These are phyloP conservation scores for Yamadazyma endophytica DNA, from an alignment of 805 yeast species.

Conservation along the genomic window DNA sequence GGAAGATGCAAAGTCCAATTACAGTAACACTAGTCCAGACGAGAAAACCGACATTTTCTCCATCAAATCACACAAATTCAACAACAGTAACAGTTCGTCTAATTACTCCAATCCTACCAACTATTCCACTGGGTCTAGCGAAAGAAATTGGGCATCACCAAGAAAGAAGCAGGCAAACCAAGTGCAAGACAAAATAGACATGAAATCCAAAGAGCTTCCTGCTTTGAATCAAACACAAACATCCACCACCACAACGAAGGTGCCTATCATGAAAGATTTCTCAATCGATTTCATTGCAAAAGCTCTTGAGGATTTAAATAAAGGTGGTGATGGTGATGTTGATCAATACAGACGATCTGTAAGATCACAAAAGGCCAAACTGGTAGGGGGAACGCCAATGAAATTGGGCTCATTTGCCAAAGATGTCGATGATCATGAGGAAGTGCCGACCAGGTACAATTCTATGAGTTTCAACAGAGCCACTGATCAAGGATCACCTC, in stretches of 20 bases:
- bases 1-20: slow-evolving; percentile 14
- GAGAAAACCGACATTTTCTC: slow-evolving; percentile 15
- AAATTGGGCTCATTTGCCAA: background rate
- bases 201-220: slow-evolving; percentile 28
- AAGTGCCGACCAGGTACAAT: slow-evolving; percentile 35
- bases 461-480: slow-evolving; percentile 16
- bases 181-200: slow-evolving; percentile 36
- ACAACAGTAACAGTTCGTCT: slow-evolving; percentile 13
- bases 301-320: slow-evolving; percentile 41
- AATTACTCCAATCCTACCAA: slow-evolving; percentile 38
- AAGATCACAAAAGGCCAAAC: slow-evolving; percentile 16
- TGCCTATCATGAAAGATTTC: slow-evolving; percentile 39
- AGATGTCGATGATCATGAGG: slow-evolving; percentile 26
- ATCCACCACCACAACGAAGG: slow-evolving; percentile 11
- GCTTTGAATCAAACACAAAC: slow-evolving; percentile 4
- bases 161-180: slow-evolving; percentile 27
- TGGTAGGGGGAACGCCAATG: slow-evolving; percentile 16
- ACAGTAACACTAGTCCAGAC: slow-evolving; percentile 11
- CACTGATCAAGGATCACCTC: slow-evolving; percentile 9
- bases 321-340: slow-evolving; percentile 43
- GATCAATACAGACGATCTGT: slow-evolving; percentile 37
- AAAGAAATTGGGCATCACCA: slow-evolving; percentile 44
- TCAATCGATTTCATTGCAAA: slow-evolving; percentile 44
- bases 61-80: slow-evolving; percentile 9
- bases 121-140: slow-evolving; percentile 19